Evolutionary conservation across 2,329 filamentous ascomycete species (phyloP).

Genomic region (Scedosporium aurantiacum): DNA sequence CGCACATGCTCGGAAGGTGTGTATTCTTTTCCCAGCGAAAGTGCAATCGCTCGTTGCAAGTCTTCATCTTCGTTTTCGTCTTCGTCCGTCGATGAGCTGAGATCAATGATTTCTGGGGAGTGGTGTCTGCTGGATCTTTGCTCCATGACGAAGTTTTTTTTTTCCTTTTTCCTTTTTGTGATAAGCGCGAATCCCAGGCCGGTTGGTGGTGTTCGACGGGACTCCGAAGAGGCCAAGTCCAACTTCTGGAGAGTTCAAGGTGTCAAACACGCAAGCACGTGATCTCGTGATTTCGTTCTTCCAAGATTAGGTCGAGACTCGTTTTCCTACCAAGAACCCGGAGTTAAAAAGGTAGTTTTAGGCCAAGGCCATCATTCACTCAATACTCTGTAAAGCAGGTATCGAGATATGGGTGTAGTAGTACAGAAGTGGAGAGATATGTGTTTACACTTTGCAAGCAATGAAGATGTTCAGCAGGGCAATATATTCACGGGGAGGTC

Average conservation of each 20-base stretch:
- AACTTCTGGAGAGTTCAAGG: neutral
- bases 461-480: no score
- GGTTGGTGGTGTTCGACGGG: no score
- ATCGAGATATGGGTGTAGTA: no score
- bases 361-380: no score
- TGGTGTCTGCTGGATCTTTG: no score
- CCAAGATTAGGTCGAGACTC: no score
- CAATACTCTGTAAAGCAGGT: neutral
- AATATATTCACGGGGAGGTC: no score
- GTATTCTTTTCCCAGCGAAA: conserved; percentile 33
- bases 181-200: no score
- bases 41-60: conserved; percentile 47
- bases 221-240: no score
- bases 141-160: neutral
- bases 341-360: neutral
- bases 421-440: neutral
- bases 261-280: neutral
- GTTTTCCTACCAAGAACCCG: no score
- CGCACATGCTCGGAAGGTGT: no score
- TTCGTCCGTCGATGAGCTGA: conserved; percentile 10
- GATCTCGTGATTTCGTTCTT: neutral
- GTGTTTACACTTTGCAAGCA: neutral
- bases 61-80: conserved; percentile 40
- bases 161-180: neutral
- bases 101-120: conserved; percentile 3